Evolutionary conservation across 257 asterid species (phyloP), one percentile per base, ranked within the genome.

Genomic region (Solanum bulbocastanum): DNA sequence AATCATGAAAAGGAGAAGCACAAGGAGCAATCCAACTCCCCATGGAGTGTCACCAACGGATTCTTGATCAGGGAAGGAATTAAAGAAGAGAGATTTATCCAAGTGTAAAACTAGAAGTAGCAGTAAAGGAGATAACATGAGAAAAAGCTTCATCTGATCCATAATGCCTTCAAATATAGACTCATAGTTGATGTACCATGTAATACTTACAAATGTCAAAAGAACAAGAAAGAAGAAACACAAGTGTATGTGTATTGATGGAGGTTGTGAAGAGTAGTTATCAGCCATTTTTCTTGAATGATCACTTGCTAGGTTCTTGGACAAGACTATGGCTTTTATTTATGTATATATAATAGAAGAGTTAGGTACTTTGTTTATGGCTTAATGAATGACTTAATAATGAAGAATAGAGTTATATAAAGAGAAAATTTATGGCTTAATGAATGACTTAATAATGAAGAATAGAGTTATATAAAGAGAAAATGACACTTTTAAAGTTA

Each of bases 121-220:
- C 32, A 96, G 88, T 32, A 96, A 89, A 72, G 98, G 99, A 18
- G 99, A 96, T 10, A 94, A 58, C 93, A 96, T 92, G 44, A 95
- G 91, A 5, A 94, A 1, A n/a, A 94, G 87, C 89, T 94, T 95
- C 4, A 96, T 60, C 86, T 92, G 96, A 27, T 95, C 98, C 88
- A 95, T 91, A 12, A 96, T 18, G 42, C 95, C 95, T 44, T 91
- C 98, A 87, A 96, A 94, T 4, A 94, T 40, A 37, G 93, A 91
- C 62, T 94, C 98, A 89, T 92, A 94, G 87, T 92, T 94, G 73
- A 93, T 85, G 96, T 95, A 95, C 99, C 99, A 96, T 10, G 96
- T 93, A 87, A 95, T 88, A 27, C 94, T 91, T 10, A 96, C 94
- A 88, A 96, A 96, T 37, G 89, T 84, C 88, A 90, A 89, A 40